Conservation (phyloP, 305 asterid genomes). For the Galium porrigens region DNA sequence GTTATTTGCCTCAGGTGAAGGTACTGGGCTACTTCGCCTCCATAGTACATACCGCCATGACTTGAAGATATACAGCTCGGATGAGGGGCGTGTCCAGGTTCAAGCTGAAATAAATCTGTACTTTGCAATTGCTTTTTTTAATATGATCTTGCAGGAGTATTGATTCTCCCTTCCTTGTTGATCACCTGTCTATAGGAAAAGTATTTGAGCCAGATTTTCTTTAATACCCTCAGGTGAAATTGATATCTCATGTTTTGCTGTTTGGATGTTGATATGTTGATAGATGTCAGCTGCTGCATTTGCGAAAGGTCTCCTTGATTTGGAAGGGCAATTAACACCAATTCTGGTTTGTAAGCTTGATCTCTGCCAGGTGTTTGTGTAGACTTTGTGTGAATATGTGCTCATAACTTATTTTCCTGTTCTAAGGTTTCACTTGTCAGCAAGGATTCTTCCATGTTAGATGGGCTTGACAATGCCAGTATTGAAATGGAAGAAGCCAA, state of each 20-base stretch:
- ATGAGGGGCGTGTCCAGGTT: constrained; percentile 95
- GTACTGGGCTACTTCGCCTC: constrained; percentile 92
- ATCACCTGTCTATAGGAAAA: background rate
- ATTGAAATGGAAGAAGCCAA: constrained; percentile 80
- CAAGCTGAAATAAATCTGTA: background rate
- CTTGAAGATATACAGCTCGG: constrained; percentile 83
- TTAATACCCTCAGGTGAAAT: background rate
- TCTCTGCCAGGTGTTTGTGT: background rate
- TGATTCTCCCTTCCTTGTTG: background rate
- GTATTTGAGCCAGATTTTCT: background rate
- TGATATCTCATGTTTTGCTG: constrained; percentile 3
- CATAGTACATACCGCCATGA: constrained; percentile 96
- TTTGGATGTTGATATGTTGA: background rate
- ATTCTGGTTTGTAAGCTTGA: constrained; percentile 48
- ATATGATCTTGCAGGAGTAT: background rate
- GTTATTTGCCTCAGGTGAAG: constrained; percentile 53
- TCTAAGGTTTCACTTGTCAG: constrained; percentile 82
- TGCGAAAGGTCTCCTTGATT: constrained; percentile 90
- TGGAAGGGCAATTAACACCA: constrained; percentile 94
- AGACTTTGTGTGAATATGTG: background rate
- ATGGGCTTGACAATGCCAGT: constrained; percentile 87
- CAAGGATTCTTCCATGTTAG: constrained; percentile 96
- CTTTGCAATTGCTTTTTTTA: background rate
- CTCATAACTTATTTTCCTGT: background rate
- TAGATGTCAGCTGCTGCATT: constrained; percentile 97